These are phyloP conservation scores for Globisporangium megalacanthum DNA, from an alignment of 352 stramenopile genomes.

Conservation along the genomic window DNA sequence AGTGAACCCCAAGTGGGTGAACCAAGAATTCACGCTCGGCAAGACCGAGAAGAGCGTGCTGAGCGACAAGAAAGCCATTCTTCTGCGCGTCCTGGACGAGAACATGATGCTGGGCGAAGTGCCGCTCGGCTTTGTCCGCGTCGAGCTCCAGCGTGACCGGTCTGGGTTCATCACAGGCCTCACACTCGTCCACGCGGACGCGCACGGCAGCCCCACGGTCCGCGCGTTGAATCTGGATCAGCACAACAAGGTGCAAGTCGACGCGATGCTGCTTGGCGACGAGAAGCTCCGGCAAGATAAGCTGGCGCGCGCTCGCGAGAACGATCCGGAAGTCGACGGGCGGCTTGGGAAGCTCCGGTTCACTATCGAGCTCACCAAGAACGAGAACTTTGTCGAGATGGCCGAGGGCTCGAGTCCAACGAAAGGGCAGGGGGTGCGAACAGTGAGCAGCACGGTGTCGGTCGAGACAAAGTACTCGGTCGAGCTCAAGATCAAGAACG, in stretches of 20 bases:
- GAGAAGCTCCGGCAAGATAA: constrained; percentile 28
- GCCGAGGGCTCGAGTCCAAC: constrained; percentile 11
- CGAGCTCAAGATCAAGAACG: constrained; percentile 33
- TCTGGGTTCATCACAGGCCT: constrained; percentile 40
- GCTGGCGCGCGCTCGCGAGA: constrained; percentile 22
- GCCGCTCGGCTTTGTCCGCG: constrained; percentile 38
- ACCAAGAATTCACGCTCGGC: constrained; percentile 62
- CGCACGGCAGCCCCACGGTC: constrained; percentile 20
- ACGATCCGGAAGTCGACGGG: constrained; percentile 36
- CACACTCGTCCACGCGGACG: constrained; percentile 37
- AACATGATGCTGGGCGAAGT: constrained; percentile 36
- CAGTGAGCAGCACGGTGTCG: constrained; percentile 1
- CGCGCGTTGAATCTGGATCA: constrained; percentile 36
- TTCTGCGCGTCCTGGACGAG: constrained; percentile 63
- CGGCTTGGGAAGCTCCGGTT: constrained; percentile 52
- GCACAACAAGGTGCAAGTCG: constrained; percentile 30
- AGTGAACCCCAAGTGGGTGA: constrained; percentile 62
- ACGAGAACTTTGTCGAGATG: constrained; percentile 52
- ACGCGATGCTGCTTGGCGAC: constrained; percentile 45
- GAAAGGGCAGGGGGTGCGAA: not conserved
- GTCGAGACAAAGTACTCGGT: constrained; percentile 44
- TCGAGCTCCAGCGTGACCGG: constrained; percentile 57
- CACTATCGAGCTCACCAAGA: constrained; percentile 40
- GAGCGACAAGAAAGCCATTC: constrained; percentile 49
- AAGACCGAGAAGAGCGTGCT: constrained; percentile 43